Conservation (phyloP, 2,329 filamentous ascomycete species). For the Calonectria fujianensis region DNA sequence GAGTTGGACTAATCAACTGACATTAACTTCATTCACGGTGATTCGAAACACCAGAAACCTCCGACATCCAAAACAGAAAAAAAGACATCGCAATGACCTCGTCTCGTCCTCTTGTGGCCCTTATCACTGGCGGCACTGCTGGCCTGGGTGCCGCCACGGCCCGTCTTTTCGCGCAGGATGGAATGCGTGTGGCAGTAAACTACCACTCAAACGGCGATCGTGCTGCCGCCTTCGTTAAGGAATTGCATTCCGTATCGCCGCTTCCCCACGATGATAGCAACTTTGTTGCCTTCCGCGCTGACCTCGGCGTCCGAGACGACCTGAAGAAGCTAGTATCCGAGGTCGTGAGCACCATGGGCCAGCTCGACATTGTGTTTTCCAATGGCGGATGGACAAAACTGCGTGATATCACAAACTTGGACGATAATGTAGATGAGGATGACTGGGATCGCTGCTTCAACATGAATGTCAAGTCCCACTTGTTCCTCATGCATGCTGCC, state of each 20-base stretch:
- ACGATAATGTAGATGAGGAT: conserved; percentile 73
- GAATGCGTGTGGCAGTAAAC: conserved; percentile 83
- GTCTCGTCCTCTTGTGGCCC: conserved; percentile 57
- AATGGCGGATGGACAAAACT: conserved; percentile 79
- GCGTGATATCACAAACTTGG: conserved; percentile 66
- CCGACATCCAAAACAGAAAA: neutral
- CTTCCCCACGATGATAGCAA: conserved; percentile 48
- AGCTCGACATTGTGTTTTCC: conserved; percentile 85
- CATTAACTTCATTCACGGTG: neutral
- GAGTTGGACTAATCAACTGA: conserved; percentile 1
- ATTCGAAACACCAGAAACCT: neutral
- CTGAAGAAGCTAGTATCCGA: conserved; percentile 76
- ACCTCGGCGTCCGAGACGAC: conserved; percentile 77
- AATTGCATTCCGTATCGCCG: conserved; percentile 70
- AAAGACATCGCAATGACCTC: conserved; percentile 11
- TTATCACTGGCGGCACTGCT: conserved; percentile 74
- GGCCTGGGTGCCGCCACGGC: conserved; percentile 83
- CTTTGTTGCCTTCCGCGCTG: conserved; percentile 77
- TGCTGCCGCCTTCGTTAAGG: conserved; percentile 75
- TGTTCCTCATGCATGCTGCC: conserved; percentile 76
- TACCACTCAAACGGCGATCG: conserved; percentile 78
- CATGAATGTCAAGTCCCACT: conserved; percentile 78
- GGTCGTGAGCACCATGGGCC: conserved; percentile 73
- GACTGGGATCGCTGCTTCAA: conserved; percentile 77
- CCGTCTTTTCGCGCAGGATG: conserved; percentile 80